Base-by-base conservation (phyloP, 1,284 basidiomycete genomes). In the Gomphus bonarii region DNA sequence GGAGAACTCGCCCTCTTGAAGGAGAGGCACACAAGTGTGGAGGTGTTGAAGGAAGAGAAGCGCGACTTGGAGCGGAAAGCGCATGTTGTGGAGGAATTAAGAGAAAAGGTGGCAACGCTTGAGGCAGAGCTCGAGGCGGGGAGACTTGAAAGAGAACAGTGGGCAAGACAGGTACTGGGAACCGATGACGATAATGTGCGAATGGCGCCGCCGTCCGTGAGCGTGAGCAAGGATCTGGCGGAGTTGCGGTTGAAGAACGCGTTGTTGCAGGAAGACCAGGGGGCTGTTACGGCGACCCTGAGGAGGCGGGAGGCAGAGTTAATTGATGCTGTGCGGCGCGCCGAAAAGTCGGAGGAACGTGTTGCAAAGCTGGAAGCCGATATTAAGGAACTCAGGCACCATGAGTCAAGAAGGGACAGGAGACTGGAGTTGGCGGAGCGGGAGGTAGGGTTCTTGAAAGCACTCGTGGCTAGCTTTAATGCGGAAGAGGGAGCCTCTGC, bases 41-140 rank as follows among this genome's bases (percentile, higher is more conserved):
- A 88, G 61, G 80, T 91, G 0, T 66, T 91, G 46, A 75, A 78
- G 51, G 89, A 91, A 66, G 84, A 90, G 68, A 89, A 88, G 62
- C 73, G 81, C 12, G 73, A 76, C 0, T 68, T 91, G 44, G 82
- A 89, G 65, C 67, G 70, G 18, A 84, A 80, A 63, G 66, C 84
- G 6, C 66, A 65, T 12, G 72, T 70, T 1, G 68, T 79, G 38
- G 84, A 87, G 9, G 75, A 77, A 38, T 65, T 88, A 56, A 72
- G 84, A 14, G 76, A 79, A 61, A 73, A 75, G 62, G 74, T 84
- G 0, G 77, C 78, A 2, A 70, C 70, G 48, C 67, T 85, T 30
- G 82, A 87, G 63, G 79, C 76, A 0, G 84, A 88, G 62, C 68
- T 86, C 6, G 79, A 83, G 28, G 79, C 78, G 0, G 75, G 74